Conservation (phyloP, 148 eudicot genomes). For the Talinum fruticosum region DNA sequence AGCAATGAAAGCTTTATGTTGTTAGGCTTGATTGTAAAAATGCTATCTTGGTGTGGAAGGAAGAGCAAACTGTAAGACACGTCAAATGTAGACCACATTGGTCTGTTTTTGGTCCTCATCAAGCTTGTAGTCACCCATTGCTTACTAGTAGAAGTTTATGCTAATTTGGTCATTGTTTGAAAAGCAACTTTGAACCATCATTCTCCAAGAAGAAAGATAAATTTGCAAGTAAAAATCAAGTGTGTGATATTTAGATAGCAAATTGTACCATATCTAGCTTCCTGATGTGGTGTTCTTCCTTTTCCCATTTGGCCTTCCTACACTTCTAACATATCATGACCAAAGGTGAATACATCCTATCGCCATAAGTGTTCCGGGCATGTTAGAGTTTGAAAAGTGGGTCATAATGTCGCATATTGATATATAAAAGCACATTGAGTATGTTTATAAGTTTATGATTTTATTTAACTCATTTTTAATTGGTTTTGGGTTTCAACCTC, state of each 20-base stretch:
- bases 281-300: not conserved
- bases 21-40: constrained; percentile 7
- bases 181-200: constrained; percentile 2
- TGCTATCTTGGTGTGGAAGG: constrained; percentile 10
- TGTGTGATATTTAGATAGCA: not conserved
- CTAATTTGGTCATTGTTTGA: constrained; percentile 4
- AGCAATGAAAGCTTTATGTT: no score
- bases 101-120: not conserved
- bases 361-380: no score
- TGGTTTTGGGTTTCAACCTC: no score
- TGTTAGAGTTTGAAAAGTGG: no score
- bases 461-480: no score
- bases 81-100: constrained; percentile 1
- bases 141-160: not conserved
- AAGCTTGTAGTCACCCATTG: not conserved
- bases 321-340: no score
- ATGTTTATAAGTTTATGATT: no score
- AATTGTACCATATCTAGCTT: not conserved
- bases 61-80: constrained; percentile 3
- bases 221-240: not conserved
- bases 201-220: not conserved
- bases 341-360: no score
- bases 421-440: no score
- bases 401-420: no score
- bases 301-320: not conserved